Evolutionary conservation across 305 asterid species (phyloP).

Genomic region (Fraxinus angustifolia): DNA sequence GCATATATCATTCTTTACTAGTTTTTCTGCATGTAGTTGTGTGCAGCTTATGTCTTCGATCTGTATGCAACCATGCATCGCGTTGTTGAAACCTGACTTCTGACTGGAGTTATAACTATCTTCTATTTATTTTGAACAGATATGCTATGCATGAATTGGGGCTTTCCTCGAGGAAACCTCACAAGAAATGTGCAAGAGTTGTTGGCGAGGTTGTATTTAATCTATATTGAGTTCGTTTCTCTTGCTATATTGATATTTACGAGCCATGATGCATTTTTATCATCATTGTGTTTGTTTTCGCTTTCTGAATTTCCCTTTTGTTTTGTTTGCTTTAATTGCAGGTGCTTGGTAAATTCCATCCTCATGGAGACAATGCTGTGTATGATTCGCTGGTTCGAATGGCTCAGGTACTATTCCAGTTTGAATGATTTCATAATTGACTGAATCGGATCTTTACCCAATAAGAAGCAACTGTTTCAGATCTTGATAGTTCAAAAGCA

Average conservation of each 20-base stretch:
- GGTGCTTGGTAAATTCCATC: conserved; percentile 98
- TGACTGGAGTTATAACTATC: conserved; percentile 14
- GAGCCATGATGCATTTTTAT: conserved; percentile 7
- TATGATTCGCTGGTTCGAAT: conserved; percentile 97
- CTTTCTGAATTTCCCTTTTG: conserved; percentile 14
- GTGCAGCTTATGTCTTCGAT: conserved; percentile 4
- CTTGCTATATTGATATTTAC: neutral
- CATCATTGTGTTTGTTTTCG: conserved; percentile 2
- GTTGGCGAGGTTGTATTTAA: conserved; percentile 84
- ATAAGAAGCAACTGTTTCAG: neutral
- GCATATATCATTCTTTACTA: neutral
- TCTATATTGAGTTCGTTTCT: conserved; percentile 12
- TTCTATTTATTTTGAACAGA: conserved; percentile 36
- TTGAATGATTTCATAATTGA: conserved; percentile 9
- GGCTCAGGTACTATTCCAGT: conserved; percentile 72
- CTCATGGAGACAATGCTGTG: conserved; percentile 94
- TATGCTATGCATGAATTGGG: conserved; percentile 97
- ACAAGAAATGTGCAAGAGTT: conserved; percentile 97
- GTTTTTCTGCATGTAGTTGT: neutral
- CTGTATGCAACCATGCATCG: neutral
- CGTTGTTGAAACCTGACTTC: conserved; percentile 4
- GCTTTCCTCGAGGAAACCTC: conserved; percentile 81
- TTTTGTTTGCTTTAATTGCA: conserved; percentile 31
- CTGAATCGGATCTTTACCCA: conserved; percentile 18
- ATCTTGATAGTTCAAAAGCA: conserved; percentile 8